phyloP scores from a whole-genome alignment of 306 rosid species.

The Pachyrhizus erosus region DNA sequence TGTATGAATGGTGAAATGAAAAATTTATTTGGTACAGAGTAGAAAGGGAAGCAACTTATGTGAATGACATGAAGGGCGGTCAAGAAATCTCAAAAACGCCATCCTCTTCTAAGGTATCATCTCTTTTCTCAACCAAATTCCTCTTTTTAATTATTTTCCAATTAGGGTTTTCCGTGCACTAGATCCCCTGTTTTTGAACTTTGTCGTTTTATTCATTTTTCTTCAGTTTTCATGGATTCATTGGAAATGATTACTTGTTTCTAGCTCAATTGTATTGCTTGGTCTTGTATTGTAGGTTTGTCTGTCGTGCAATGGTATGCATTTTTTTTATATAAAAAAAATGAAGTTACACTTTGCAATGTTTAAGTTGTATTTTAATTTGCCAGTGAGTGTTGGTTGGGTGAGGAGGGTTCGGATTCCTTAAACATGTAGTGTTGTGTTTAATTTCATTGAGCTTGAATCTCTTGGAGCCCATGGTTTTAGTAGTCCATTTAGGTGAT shows the following conservation, averaged over 20 bases:
- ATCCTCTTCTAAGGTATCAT: conserved; percentile 32
- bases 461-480: not conserved
- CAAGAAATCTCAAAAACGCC: conserved; percentile 38
- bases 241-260: not conserved
- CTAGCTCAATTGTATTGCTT: not conserved
- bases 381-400: not conserved
- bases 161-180: conserved; percentile 29
- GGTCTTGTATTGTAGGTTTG: not conserved
- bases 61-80: conserved; percentile 19
- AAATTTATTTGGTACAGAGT: not conserved
- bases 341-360: not conserved
- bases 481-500: not conserved
- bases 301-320: not conserved
- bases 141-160: not conserved
- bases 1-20: not conserved
- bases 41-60: not conserved
- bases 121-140: not conserved
- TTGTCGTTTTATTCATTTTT: not conserved
- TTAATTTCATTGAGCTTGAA: not conserved
- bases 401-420: not conserved
- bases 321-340: not conserved
- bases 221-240: conserved; percentile 17
- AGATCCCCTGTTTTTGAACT: conserved; percentile 1
- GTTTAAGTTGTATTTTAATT: not conserved
- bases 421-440: not conserved